Base-by-base conservation (phyloP, 176 grass and related monocot genomes). In the Typha latifolia region DNA sequence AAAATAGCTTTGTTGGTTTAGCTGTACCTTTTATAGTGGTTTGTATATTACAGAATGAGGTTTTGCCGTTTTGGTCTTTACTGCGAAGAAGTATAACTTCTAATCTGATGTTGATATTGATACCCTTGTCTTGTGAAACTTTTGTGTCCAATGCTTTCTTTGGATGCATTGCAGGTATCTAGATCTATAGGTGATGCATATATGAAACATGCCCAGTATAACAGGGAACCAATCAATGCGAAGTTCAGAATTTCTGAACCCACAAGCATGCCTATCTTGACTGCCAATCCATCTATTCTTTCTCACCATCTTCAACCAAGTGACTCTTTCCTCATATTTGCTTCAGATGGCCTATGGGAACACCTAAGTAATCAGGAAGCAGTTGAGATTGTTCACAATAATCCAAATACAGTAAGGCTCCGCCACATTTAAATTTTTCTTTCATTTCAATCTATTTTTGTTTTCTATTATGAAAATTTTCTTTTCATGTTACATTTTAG, bases 301-400 rank as follows among this genome's bases (percentile, higher is more conserved):
- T 81, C 81, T 18, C 89, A 21, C 66, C 70, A 48, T 75, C 84
- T 99, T 76, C 73, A 93, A 66, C 86, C 83, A 49, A 85, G 62
- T 49, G 89, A 93, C 32, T 74, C 81, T 68, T 99, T 99, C 79
- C 51, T 99, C 69, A 90, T 93, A 78, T 87, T 99, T 50, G 94
- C 94, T 1, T 99, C 89, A 21, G 94, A 99, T 80, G 94, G 94
- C 49, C 64, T 99, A 49, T 99, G 89, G 94, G 89, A 99, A 63
- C 94, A 99, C 49, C 57, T 99, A 31, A 90, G 49, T 73, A 92
- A 93, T 77, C 84, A 99, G 77, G 66, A 90, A 47, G 94, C 89
- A 0, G 94, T 90, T 5, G 86, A 99, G 19, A 90, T 94, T 76
- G 86, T 99, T 81, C 79, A 93, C 61, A 92, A 12, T 32, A 76